Evolutionary conservation across 352 stramenopile genomes (phyloP).

Genomic region (Phytopythium mirpurense): DNA sequence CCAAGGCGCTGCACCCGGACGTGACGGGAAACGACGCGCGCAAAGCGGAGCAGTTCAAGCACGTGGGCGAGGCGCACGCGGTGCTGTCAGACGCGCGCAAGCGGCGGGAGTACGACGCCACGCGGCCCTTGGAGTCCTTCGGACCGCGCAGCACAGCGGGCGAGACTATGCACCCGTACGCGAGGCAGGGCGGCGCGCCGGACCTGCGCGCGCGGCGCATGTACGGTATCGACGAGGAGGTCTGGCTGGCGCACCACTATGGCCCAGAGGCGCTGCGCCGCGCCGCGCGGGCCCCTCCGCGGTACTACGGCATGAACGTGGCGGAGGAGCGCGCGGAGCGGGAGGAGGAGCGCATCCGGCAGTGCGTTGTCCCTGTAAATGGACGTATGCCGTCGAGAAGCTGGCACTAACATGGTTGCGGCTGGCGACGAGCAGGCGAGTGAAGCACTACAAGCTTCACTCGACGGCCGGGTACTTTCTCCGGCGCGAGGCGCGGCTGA

Average conservation of each 20-base stretch:
- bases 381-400: no score
- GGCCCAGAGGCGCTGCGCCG: constrained; percentile 42
- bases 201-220: constrained; percentile 28
- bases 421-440: constrained; percentile 19
- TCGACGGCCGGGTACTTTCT: constrained; percentile 67
- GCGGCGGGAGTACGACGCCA: constrained; percentile 63
- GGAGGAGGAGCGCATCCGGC: constrained; percentile 58
- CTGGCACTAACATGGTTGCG: neutral
- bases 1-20: constrained; percentile 82
- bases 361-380: no score
- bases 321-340: constrained; percentile 64
- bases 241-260: constrained; percentile 84
- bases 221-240: constrained; percentile 79
- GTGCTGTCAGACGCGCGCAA: constrained; percentile 61
- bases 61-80: constrained; percentile 72
- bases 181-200: constrained; percentile 19
- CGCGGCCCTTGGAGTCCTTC: constrained; percentile 36
- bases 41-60: constrained; percentile 84
- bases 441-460: constrained; percentile 70
- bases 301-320: constrained; percentile 71
- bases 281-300: constrained; percentile 32
- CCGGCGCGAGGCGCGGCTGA: constrained; percentile 55
- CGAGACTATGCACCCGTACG: constrained; percentile 51
- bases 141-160: constrained; percentile 33
- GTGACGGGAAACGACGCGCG: constrained; percentile 73